Base-by-base conservation (phyloP, 2,329 filamentous ascomycete genomes). In the Leptographium radiaticola region DNA sequence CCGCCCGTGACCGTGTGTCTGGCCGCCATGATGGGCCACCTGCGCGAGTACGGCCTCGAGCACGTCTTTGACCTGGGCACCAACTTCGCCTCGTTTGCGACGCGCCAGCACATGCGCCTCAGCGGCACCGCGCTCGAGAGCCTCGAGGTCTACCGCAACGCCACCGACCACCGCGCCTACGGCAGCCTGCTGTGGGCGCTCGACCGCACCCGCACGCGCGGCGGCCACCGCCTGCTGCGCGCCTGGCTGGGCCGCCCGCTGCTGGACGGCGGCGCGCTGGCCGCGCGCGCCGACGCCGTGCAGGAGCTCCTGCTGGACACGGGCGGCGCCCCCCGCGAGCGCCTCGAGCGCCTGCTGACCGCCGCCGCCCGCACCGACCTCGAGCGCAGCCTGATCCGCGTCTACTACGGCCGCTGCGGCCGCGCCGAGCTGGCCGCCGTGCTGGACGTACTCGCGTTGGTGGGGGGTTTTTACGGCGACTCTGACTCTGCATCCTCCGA, bases 371-470 rank as follows among this genome's bases (percentile, higher is more conserved):
- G 78, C 64, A 82, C 79, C 7, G 93, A 98, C 64, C 79, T 98
- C 7, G 93, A 98, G 68, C 89, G 93, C 61, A 93, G 87, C 57
- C 74, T 98, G 47, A 90, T 97, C 62, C 81, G 93, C 46, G 95
- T 98, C 56, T 98, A 97, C 72, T 98, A 98, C 68, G 89, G 90
- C 50, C 96, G 95, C 70, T 97, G 90, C 67, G 86, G 87, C 1
- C 83, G 93, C 0, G 86, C 90, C 0, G 93, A 98, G 67, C 80
- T 98, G 5, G 75, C 97, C 2, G 81, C 80, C 0, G 84, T 94
- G 6, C 74, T 98, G 1, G 90, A 97, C 66, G 86, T 87, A 0
- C 74, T 98, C n/a, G n/a, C n/a, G n/a, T n/a, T n/a, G n/a, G n/a
- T n/a, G n/a, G n/a, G n/a, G n/a, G n/a, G n/a, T n/a, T n/a, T n/a